Percentiles rank a stretch among this genome's conserved stretches.
Conservation (phyloP, 2,329 filamentous ascomycete species). For the Plectosphaerella sp. region DNA sequence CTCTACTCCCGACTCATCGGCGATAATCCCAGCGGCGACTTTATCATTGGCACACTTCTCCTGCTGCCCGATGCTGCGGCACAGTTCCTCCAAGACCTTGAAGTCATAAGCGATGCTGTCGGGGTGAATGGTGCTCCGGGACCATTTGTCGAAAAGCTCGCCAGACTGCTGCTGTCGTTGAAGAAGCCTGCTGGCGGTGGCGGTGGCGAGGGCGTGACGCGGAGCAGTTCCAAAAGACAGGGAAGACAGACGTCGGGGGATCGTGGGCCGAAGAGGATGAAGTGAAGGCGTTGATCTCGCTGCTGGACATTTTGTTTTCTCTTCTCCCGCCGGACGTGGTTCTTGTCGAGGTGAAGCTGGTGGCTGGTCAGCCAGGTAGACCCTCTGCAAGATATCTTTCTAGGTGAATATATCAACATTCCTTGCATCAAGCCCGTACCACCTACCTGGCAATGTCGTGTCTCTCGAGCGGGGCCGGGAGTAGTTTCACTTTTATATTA, state of each 20-base stretch:
- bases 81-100: constrained; percentile 34
- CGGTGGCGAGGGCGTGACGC: constrained; percentile 12
- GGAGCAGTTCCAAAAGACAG: constrained; percentile 26
- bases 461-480: no score
- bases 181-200: constrained; percentile 11
- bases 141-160: constrained; percentile 29
- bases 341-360: not conserved
- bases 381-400: no score
- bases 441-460: no score
- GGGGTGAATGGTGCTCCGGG: constrained; percentile 26
- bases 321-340: not conserved
- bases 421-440: no score
- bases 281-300: constrained; percentile 14
- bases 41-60: constrained; percentile 39
- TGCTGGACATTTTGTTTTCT: not conserved
- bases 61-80: constrained; percentile 38
- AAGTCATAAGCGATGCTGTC: constrained; percentile 25
- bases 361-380: no score
- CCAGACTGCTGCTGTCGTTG: constrained; percentile 23
- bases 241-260: constrained; percentile 15
- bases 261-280: constrained; percentile 27
- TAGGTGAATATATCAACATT: no score
- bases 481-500: not conserved
- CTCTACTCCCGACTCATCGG: constrained; percentile 45
- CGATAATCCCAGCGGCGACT: constrained; percentile 31